Conservation (phyloP, 164 flowering plant genomes). For the Stephania japonica region DNA sequence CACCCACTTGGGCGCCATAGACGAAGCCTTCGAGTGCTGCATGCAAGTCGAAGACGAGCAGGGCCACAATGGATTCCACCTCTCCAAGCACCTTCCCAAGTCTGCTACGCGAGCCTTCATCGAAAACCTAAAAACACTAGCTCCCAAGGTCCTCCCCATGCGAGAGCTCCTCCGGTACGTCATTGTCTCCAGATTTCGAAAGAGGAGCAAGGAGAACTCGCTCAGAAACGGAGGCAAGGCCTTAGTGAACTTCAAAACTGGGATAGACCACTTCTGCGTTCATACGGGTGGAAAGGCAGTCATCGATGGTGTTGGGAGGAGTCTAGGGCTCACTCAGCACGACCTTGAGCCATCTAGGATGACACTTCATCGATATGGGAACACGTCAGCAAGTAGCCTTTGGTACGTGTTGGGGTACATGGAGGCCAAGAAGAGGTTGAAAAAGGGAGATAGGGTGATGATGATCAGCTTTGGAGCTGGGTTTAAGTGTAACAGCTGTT, state of each 20-base stretch:
- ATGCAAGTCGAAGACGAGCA: constrained; percentile 23
- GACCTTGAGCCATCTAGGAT: constrained; percentile 66
- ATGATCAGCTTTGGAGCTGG: constrained; percentile 11
- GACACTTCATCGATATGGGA: constrained; percentile 65
- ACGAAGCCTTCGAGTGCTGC: constrained; percentile 52
- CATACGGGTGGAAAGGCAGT: constrained; percentile 55
- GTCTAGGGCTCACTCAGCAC: constrained; percentile 36
- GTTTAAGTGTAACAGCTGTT: constrained; percentile 8
- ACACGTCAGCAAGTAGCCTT: constrained; percentile 59
- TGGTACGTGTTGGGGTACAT: constrained; percentile 55
- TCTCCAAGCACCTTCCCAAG: constrained; percentile 5
- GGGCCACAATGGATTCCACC: not conserved
- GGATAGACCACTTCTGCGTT: constrained; percentile 52
- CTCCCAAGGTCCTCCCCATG: constrained; percentile 4
- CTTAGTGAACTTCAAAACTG: constrained; percentile 45
- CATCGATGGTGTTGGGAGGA: constrained; percentile 41
- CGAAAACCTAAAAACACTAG: constrained; percentile 1
- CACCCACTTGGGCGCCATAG: constrained; percentile 44
- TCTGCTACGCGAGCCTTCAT: constrained; percentile 4
- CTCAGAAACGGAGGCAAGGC: constrained; percentile 38
- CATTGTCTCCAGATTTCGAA: constrained; percentile 22
- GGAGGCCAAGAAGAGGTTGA: constrained; percentile 14
- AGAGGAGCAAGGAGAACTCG: constrained; percentile 35
- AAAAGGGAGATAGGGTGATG: constrained; percentile 7
- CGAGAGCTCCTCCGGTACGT: constrained; percentile 2